These are phyloP conservation scores for Gaeumannomyces sp. DNA, from an alignment of 2,329 filamentous ascomycete species.

Conservation along the genomic window DNA sequence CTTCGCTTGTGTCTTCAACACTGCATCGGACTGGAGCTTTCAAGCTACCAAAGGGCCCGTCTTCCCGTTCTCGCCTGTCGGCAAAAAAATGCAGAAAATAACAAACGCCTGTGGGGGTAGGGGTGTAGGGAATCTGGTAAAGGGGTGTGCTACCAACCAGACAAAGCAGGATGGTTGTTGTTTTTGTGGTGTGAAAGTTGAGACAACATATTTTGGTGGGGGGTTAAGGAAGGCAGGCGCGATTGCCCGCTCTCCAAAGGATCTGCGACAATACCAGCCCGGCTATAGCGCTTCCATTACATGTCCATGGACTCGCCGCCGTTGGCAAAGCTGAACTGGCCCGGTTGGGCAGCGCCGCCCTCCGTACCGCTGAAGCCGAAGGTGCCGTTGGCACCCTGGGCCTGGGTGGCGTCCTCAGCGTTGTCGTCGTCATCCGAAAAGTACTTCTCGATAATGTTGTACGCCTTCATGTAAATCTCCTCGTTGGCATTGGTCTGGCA, in stretches of 20 bases:
- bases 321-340: slow-evolving; percentile 91
- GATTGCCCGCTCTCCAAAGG: background rate
- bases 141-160: background rate
- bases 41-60: slow-evolving; percentile 56
- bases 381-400: slow-evolving; percentile 61
- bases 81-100: slow-evolving; percentile 19
- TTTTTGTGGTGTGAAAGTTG: background rate
- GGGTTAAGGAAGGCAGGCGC: background rate
- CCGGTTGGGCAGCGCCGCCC: slow-evolving; percentile 51
- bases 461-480: slow-evolving; percentile 99
- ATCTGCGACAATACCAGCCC: background rate
- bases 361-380: slow-evolving; percentile 74
- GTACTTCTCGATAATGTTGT: slow-evolving; percentile 99
- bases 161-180: background rate
- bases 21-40: slow-evolving; percentile 54
- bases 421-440: slow-evolving; percentile 98
- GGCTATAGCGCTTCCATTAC: slow-evolving; percentile 35
- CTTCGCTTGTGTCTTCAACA: slow-evolving; percentile 9
- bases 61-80: slow-evolving; percentile 16
- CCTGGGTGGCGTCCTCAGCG: slow-evolving; percentile 71
- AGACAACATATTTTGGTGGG: slow-evolving; percentile 1
- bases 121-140: slow-evolving; percentile 4
- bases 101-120: slow-evolving; percentile 14
- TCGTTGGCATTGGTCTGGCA: slow-evolving; percentile 99
- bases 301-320: slow-evolving; percentile 60